Conservation (phyloP, 179 eudicot genomes). For the Vitellaria paradoxa region DNA sequence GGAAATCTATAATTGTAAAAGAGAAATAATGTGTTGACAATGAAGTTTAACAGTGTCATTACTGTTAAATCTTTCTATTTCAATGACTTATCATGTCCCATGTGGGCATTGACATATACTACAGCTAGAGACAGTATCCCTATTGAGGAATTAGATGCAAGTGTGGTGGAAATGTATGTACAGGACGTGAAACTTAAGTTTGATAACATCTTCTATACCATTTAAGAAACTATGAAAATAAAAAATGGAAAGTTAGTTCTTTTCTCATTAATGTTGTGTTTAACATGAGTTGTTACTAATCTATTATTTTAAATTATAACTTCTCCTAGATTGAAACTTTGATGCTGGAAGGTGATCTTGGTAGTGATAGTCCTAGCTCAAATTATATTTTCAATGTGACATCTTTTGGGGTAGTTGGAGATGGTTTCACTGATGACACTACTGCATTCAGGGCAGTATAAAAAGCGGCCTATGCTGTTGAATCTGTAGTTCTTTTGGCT, state of each 20-base stretch:
- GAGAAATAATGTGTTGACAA: no score
- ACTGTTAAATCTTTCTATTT: not conserved
- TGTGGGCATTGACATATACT: slow-evolving; percentile 3
- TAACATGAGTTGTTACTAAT: not conserved
- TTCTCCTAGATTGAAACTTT: slow-evolving; percentile 48
- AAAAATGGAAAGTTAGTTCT: slow-evolving; percentile 29
- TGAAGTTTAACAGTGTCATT: not conserved
- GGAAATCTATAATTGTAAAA: no score
- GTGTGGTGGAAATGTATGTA: slow-evolving; percentile 51
- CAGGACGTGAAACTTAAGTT: slow-evolving; percentile 47
- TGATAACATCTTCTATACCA: slow-evolving; percentile 49
- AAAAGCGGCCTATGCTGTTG: slow-evolving; percentile 88
- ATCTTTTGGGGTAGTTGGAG: slow-evolving; percentile 74
- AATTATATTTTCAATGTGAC: slow-evolving; percentile 69
- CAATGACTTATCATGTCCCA: not conserved
- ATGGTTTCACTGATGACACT: slow-evolving; percentile 74
- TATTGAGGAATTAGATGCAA: slow-evolving; percentile 52
- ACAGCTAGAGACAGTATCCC: slow-evolving; percentile 63
- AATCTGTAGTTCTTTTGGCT: slow-evolving; percentile 52
- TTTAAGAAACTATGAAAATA: slow-evolving; percentile 47
- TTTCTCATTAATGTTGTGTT: not conserved
- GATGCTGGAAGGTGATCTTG: slow-evolving; percentile 49
- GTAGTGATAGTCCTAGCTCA: slow-evolving; percentile 1
- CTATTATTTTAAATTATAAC: not conserved
- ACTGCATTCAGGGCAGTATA: slow-evolving; percentile 67